These are phyloP conservation scores for Papiliotrema terrestris DNA, from an alignment of 1,284 basidiomycete species.

Conservation along the genomic window DNA sequence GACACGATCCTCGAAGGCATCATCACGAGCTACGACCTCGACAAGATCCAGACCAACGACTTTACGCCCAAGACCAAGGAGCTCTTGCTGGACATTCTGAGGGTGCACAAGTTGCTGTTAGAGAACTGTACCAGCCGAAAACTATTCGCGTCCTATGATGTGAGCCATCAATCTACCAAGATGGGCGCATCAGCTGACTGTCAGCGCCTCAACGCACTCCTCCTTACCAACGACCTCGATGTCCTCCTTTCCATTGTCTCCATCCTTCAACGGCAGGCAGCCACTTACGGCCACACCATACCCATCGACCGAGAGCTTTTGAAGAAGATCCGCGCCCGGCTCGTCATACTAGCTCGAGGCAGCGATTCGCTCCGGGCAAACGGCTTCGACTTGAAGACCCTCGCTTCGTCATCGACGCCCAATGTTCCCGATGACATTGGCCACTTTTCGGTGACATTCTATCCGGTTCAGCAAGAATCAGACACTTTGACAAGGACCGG, in stretches of 20 bases:
- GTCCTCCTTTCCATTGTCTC: slow-evolving; percentile 81
- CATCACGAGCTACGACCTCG: slow-evolving; percentile 67
- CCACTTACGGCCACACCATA: slow-evolving; percentile 82
- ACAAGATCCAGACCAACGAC: slow-evolving; percentile 64
- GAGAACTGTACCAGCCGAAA: slow-evolving; percentile 99
- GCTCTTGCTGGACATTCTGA: slow-evolving; percentile 74
- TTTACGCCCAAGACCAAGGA: slow-evolving; percentile 77
- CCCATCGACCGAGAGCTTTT: slow-evolving; percentile 55
- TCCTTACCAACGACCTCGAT: slow-evolving; percentile 84
- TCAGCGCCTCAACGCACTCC: slow-evolving; percentile 82
- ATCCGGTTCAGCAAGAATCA: slow-evolving; percentile 5
- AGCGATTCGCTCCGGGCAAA: slow-evolving; percentile 45
- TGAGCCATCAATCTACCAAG: slow-evolving; percentile 51
- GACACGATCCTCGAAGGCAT: slow-evolving; percentile 80
- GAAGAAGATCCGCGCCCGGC: slow-evolving; percentile 16
- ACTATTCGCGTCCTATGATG: slow-evolving; percentile 94
- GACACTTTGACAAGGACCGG: neutral
- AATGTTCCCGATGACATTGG: slow-evolving; percentile 6
- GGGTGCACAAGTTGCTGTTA: slow-evolving; percentile 82
- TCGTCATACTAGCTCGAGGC: slow-evolving; percentile 6
- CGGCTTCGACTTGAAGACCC: slow-evolving; percentile 12
- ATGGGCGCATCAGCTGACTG: neutral
- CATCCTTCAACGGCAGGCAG: slow-evolving; percentile 82
- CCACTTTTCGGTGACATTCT: slow-evolving; percentile 9
- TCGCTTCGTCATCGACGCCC: slow-evolving; percentile 11